Evolutionary conservation across 345 rosid genomes (phyloP), one percentile per base, ranked within the genome.

Genomic region (Camelina hispida): DNA sequence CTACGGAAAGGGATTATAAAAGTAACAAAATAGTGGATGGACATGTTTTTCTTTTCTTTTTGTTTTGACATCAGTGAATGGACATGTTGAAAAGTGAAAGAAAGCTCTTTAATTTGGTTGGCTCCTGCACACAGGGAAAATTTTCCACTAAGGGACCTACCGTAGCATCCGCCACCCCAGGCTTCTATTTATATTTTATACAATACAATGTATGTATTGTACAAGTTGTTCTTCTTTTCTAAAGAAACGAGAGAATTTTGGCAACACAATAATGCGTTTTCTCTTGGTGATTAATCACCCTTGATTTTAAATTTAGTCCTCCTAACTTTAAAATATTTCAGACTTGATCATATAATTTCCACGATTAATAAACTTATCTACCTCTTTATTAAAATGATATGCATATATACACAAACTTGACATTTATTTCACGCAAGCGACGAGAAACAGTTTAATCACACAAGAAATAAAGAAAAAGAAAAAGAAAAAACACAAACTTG

Each of bases 81-180:
- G 40, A 69, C 58, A 54, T 23, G 71, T 77, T 62, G 37, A 46
- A 73, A 77, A 70, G 76, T 35, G 76, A 47, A 56, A 63, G 28
- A 77, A 55, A 28, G 28, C 54, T 56, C 38, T 76, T 12, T 0
- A 34, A 55, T 56, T 48, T 71, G 67, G 72, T 71, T 77, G 62
- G 72, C 67, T 77, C 80, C 80, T 71, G 55, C 76, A 57, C 67
- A 55, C 55, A 66, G 38, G 81, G 81, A 78, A 78, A 57, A 59
- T 28, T 28, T 28, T 53, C 73, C 58, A 66, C 48, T 0, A 59
- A 8, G 34, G 68, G 44, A 46, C 81, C 76, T 71, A 64, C 72
- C 43, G 35, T 25, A 71, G 59, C 52, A 38, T 69, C 71, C 37
- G 20, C 60, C 70, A 48, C 68, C 57, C 11, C 2, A 44, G 7